Base-by-base conservation (phyloP, 257 asterid genomes). In the Plectranthus barbatus region DNA sequence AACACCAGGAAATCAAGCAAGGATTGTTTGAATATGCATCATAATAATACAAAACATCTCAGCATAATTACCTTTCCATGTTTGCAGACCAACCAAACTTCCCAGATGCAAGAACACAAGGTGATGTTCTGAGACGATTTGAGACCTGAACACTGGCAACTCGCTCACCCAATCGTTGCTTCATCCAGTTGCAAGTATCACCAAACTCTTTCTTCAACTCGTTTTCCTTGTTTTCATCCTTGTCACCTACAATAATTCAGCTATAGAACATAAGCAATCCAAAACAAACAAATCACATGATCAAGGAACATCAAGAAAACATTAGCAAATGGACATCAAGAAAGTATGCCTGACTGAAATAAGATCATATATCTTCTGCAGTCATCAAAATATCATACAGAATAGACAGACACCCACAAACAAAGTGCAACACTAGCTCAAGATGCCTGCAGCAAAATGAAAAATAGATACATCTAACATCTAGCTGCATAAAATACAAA, bases 11-110 rank as follows among this genome's bases (percentile, higher is more conserved):
- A 53, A 40, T 29, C 68, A 60, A 45, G 56, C 4, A 11, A 51
- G 68, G 37, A 56, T 1, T 7, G 58, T 62, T 11, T 0, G 1
- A 6, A 53, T 13, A 54, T 37, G 18, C 17, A 33, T 6, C n/a
- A 51, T 13, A 1, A 15, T 7, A 13, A 26, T 4, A 11, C 4
- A 42, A 33, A 34, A 26, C 26, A 17, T 59, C 7, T 17, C 20
- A 29, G 34, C 57, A 64, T 39, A 58, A 7, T 6, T 58, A 87
- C 97, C 97, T 87, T 82, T 93, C 99, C 99, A 93, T 93, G 70
- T 93, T 90, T 47, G 99, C 97, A 61, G 99, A 93, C 97, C 96
- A 90, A 49, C 99, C 97, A 77, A 93, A 93, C 76, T 93, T 93
- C 65, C 96, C 97, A 0, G 99, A 76, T 42, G 91, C 99, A 77